Base-by-base conservation (phyloP, 1,139 yeast genomes). In the Yamadazyma kanchanaburiensis region DNA sequence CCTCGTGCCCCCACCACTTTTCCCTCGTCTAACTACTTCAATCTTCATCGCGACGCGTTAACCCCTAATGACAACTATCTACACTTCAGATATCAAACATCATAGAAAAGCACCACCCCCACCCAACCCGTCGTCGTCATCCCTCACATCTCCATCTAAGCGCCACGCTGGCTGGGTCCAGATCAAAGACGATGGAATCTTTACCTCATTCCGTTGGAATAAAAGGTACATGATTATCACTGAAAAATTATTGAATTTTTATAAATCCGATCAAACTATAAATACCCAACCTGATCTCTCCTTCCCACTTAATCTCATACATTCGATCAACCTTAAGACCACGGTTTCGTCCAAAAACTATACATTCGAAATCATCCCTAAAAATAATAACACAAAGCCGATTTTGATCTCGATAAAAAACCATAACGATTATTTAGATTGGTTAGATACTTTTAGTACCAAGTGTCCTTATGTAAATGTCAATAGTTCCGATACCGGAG, bases 401-500 rank as follows among this genome's bases (percentile, higher is more conserved):
- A 70, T 88, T 21, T 77, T 77, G 44, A 77, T 89, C 26, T 75
- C 89, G 1, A 74, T 91, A 41, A 88, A 86, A 53, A 68, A 81
- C 18, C 87, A 86, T 49, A 74, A 78, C 37, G 97, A 89, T 40
- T 70, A 86, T 42, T 77, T 85, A 54, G 82, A 85, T 40, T 89
- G 98, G 98, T 72, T 89, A 39, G 96, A 91, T 55, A 83, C 87
- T 11, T 85, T 89, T 42, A 79, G 87, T 43, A 76, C 91, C 12
- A 86, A 86, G 53, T 85, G 95, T 46, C 96, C 96, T 1, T 64
- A 82, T 40, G 55, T 60, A 12, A 64, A 58, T 31, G 64, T 66
- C 8, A 38, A 38, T 31, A 14, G 23, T 7, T 20, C 27, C 11
- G 27, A 12, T 15, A 24, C 17, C 7, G 31, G 27, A 13, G 21